phyloP scores from a whole-genome alignment of 805 yeast species.

The Zygosaccharomyces bailii region DNA sequence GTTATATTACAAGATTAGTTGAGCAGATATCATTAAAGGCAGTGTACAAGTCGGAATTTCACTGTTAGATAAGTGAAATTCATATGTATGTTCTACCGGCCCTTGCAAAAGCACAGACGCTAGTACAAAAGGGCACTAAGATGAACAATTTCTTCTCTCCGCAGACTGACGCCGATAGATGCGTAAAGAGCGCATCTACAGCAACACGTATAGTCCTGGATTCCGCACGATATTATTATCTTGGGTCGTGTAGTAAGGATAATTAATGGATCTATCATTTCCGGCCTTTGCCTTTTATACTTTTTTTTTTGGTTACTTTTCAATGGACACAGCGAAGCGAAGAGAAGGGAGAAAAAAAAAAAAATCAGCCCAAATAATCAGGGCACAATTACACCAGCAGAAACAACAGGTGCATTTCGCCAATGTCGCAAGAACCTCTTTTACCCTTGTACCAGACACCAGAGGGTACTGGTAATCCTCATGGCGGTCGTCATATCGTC shows the following conservation, averaged over 20 bases:
- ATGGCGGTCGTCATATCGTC: constrained; percentile 16
- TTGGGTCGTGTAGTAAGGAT: constrained; percentile 12
- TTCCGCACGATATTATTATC: constrained; percentile 57
- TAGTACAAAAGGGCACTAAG: constrained; percentile 61
- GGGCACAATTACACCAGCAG: constrained; percentile 9
- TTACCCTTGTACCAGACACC: constrained; percentile 16
- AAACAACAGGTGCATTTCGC: background rate
- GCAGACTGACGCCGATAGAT: constrained; percentile 34
- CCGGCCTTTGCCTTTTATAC: constrained; percentile 6
- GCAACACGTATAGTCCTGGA: constrained; percentile 77
- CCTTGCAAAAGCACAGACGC: constrained; percentile 41
- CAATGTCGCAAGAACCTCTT: constrained; percentile 26
- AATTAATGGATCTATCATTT: background rate
- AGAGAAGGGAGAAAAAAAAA: constrained; percentile 10
- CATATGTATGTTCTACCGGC: constrained; percentile 74
- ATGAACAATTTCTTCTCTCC: constrained; percentile 58
- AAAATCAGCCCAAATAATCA: constrained; percentile 13
- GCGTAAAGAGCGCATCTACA: constrained; percentile 18
- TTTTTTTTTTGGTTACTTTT: constrained; percentile 3
- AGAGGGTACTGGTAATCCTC: background rate
- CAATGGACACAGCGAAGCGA: too few species aligned
- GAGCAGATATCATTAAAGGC: too few species aligned
- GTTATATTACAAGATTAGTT: constrained; percentile 1
- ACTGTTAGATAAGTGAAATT: background rate
- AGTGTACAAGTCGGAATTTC: too few species aligned